Base-by-base conservation (phyloP, 1,139 yeast species). In the Blastobotrys serpentis region DNA sequence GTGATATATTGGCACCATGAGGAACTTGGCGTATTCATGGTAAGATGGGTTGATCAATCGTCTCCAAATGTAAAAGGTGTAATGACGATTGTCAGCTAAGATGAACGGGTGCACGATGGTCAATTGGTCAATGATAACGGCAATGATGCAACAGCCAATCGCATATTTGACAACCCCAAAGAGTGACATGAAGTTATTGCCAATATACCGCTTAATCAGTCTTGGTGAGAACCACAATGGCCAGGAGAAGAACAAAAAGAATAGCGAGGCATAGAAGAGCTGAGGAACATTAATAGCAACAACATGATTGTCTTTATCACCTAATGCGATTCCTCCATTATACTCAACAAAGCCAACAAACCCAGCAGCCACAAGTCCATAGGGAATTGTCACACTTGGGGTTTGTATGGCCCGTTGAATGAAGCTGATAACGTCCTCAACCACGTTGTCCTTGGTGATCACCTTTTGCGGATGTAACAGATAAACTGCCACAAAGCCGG, bases 51-150 rank as follows among this genome's bases (percentile, higher is more conserved):
- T 36, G 36, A 62, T 56, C 14, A 90, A 60, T 51, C 77, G 77
- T 49, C 80, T 78, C 78, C 86, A 87, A 33, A 92, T 69, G 68
- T 92, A 94, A 64, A 92, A 92, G 0, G 96, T 82, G 64, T 82
- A 88, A 64, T 92, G 98, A 55, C 98, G 79, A 68, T 94, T 94
- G 65, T 94, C 99, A 0, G 98, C 95, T 43, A 90, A 73, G 37
- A 92, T 67, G 66, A 90, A 94, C 8, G 98, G 97, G 63, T 94
- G 98, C 3, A 82, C 82, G 7, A 84, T 73, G 0, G 96, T 86
- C 62, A 77, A 84, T 47, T 74, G 72, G 36, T 79, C 73, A 30
- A 88, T 75, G 1, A 80, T 61, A 22, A 69, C 56, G 53, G 71
- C 73, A 26, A 88, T 79, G 0, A 67, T n/a, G 52, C 56, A 46